These are phyloP conservation scores for Trypanosoma lewisi DNA, from an alignment of 208 protist genomes.

Conservation along the genomic window DNA sequence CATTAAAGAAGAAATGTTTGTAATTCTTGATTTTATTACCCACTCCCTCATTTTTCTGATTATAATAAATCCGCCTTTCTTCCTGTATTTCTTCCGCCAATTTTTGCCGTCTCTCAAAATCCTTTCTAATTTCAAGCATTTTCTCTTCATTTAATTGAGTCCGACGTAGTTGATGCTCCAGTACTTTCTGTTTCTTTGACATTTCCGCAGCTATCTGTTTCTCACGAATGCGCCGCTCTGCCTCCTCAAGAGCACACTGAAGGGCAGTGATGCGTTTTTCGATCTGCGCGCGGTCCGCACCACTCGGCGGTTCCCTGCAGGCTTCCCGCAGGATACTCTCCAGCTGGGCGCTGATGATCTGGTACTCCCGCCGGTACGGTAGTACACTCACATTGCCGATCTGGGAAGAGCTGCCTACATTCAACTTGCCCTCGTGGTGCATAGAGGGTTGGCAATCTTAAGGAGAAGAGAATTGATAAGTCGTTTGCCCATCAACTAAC, in stretches of 20 bases:
- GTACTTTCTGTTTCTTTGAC: slow-evolving; percentile 28
- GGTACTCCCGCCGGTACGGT: slow-evolving; percentile 31
- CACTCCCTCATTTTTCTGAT: slow-evolving; percentile 41
- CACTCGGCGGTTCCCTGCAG: slow-evolving; percentile 43
- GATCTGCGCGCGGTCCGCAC: slow-evolving; percentile 44
- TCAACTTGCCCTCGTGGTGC: neutral
- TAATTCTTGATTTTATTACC: slow-evolving; percentile 43
- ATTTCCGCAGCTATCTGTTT: slow-evolving; percentile 38
- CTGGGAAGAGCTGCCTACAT: neutral
- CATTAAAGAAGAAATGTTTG: slow-evolving; percentile 35
- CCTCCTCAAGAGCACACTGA: slow-evolving; percentile 52
- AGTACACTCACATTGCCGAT: neutral
- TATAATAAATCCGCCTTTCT: slow-evolving; percentile 51
- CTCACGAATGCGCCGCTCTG: slow-evolving; percentile 38
- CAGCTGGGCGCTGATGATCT: slow-evolving; percentile 55
- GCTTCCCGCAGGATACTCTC: slow-evolving; percentile 56
- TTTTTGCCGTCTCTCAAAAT: slow-evolving; percentile 47
- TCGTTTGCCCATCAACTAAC: neutral
- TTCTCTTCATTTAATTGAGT: slow-evolving; percentile 32
- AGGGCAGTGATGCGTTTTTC: slow-evolving; percentile 61
- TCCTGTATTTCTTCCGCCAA: slow-evolving; percentile 43
- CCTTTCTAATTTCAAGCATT: slow-evolving; percentile 31
- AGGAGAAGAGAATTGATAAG: neutral
- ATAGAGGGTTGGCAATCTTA: neutral
- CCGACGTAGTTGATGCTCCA: slow-evolving; percentile 38